A percentile compares a stretch with the other conserved stretches of the same genome.
These are phyloP conservation scores for Gossypium turneri DNA, from an alignment of 345 rosid genomes.

Conservation along the genomic window DNA sequence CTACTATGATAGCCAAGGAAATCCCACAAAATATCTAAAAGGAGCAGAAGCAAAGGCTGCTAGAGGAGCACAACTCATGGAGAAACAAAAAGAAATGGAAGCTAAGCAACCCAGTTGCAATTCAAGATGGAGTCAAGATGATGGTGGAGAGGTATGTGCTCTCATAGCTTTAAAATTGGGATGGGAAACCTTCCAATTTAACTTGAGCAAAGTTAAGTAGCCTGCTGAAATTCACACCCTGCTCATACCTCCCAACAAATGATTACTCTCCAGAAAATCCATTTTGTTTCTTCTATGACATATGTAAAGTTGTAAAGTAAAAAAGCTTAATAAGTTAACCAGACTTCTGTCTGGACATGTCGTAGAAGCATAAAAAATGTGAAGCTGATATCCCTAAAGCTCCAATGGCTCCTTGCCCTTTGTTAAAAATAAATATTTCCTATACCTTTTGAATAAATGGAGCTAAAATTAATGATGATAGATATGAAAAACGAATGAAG, in stretches of 20 bases:
- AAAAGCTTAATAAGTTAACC: background rate
- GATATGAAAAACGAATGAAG: background rate
- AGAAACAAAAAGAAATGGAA: slow-evolving; percentile 86
- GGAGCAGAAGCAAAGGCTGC: slow-evolving; percentile 94
- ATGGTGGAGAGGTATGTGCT: slow-evolving; percentile 75
- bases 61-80: slow-evolving; percentile 87
- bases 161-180: background rate
- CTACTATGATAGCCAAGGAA: slow-evolving; percentile 73
- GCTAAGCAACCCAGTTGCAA: slow-evolving; percentile 83
- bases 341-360: background rate
- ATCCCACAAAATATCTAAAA: slow-evolving; percentile 79
- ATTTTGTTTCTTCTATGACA: background rate
- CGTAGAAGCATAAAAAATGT: background rate
- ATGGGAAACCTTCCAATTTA: background rate
- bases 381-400: slow-evolving; percentile 1
- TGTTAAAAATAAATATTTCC: background rate
- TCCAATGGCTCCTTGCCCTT: background rate
- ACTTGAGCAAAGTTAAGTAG: slow-evolving; percentile 1
- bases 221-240: slow-evolving; percentile 6
- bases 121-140: slow-evolving; percentile 90
- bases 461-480: background rate
- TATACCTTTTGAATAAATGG: background rate
- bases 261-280: background rate
- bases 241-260: background rate
- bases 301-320: background rate